Conservation (phyloP, 176 grass and related monocot species). For the Metroxylon sagu region DNA sequence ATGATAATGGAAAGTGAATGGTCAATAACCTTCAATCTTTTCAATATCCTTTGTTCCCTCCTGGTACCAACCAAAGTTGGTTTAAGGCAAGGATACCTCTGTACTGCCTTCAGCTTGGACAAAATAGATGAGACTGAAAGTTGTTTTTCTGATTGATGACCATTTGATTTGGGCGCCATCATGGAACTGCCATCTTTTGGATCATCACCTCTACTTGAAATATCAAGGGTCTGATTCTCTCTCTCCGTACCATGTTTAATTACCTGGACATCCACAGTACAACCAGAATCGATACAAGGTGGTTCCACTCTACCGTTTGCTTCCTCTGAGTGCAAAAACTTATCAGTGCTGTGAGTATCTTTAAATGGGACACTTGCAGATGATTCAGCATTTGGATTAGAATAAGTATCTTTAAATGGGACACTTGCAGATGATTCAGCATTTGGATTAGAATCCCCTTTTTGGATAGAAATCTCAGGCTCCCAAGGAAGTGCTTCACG, state of each 20-base stretch:
- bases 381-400: constrained; percentile 3
- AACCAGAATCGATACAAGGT: constrained; percentile 24
- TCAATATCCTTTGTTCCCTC: constrained; percentile 71
- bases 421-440: constrained; percentile 22
- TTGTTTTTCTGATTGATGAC: neutral
- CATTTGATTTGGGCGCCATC: neutral
- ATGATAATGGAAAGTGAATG: neutral
- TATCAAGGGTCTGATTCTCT: neutral
- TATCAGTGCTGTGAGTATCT: constrained; percentile 23
- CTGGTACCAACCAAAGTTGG: constrained; percentile 37
- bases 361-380: constrained; percentile 15
- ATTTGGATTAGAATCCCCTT: constrained; percentile 36
- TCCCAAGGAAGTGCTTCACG: constrained; percentile 33
- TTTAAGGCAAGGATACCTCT: constrained; percentile 34
- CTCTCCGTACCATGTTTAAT: neutral
- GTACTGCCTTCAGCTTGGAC: constrained; percentile 27
- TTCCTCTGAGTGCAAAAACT: constrained; percentile 31
- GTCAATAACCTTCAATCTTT: constrained; percentile 57
- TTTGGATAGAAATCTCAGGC: constrained; percentile 23
- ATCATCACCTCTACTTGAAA: constrained; percentile 11
- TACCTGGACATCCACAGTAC: neutral
- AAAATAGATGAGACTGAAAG: constrained; percentile 14
- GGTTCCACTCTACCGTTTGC: constrained; percentile 23
- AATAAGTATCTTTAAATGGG: constrained; percentile 12
- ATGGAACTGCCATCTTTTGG: constrained; percentile 2